These are phyloP conservation scores for Epichloe uncinata DNA, from an alignment of 2,329 filamentous ascomycete genomes.

Conservation along the genomic window DNA sequence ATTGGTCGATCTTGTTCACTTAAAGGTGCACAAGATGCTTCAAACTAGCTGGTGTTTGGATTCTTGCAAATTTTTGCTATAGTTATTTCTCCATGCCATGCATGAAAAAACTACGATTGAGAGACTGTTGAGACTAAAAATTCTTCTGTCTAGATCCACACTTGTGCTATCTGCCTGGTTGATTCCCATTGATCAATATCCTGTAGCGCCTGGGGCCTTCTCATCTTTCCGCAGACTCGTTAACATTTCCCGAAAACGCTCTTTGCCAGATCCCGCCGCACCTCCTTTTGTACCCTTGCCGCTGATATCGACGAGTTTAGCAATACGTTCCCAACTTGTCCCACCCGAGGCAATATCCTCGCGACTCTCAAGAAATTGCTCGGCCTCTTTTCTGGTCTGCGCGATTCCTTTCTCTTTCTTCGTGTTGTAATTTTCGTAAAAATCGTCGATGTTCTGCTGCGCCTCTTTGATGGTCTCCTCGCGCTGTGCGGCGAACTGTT, in stretches of 20 bases:
- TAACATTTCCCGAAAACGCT: slow-evolving; percentile 86
- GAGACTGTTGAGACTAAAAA: too few species aligned
- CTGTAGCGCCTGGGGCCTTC: slow-evolving; percentile 58
- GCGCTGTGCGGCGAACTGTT: slow-evolving; percentile 72
- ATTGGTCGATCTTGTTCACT: neutral
- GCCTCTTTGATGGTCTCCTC: slow-evolving; percentile 78
- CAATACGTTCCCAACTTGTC: slow-evolving; percentile 96
- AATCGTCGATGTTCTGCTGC: slow-evolving; percentile 91
- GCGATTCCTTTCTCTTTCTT: slow-evolving; percentile 91
- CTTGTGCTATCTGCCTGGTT: neutral
- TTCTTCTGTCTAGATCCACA: neutral
- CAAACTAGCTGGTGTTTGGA: neutral
- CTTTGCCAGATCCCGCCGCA: slow-evolving; percentile 82
- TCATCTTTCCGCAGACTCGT: slow-evolving; percentile 85
- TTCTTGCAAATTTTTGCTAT: neutral
- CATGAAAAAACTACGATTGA: neutral
- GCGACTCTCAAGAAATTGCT: slow-evolving; percentile 76
- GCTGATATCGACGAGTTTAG: slow-evolving; percentile 92
- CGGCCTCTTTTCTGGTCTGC: slow-evolving; percentile 81
- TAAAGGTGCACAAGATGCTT: neutral
- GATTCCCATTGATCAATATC: slow-evolving; percentile 37
- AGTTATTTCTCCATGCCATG: neutral
- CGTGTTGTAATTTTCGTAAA: slow-evolving; percentile 98
- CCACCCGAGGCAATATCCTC: slow-evolving; percentile 91
- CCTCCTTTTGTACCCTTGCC: slow-evolving; percentile 84